Base-by-base conservation (phyloP, 2,329 filamentous ascomycete species). In the Pseudogymnoascus sp. region DNA sequence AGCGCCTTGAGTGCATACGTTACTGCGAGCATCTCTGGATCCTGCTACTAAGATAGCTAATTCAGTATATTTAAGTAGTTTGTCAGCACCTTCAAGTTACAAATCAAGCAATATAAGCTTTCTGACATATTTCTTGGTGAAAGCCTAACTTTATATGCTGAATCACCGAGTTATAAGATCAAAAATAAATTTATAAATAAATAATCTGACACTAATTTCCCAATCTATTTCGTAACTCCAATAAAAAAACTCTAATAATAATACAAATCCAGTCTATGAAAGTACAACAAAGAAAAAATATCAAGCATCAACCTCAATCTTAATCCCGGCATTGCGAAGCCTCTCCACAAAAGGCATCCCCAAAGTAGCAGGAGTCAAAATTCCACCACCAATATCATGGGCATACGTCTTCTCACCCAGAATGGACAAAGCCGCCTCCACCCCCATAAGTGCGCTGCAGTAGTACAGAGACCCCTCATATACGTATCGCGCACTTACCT, bases 301-400 rank as follows among this genome's bases (percentile, higher is more conserved):
- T 56, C 5, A 56, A 18, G n/a, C 46, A 7, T 31, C n/a, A n/a
- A 56, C 46, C 46, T 56, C 46, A 31, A 56, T 34, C 12, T 56
- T 31, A 56, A 56, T 31, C 7, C 46, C 46, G 7, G n/a, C 46
- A 34, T 18, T 56, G 46, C 46, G 25, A 34, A 56, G 46, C 46
- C 46, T 56, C 25, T 56, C 46, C 1, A 56, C 16, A n/a, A 56
- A 56, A 56, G 46, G 46, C 40, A 62, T 76, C 5, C 79, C 80
- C 65, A 83, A 63, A 34, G 73, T 77, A 18, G 78, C 77, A 18
- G 80, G 74, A 1, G 81, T 83, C 16, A 82, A 72, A 46, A 82
- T 74, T 4, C 81, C 81, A 18, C 77, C 75, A 1, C 77, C 73
- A 18, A 78, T 74, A 25, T 74, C 72, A 62, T 74, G 74, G 63